phyloP scores from a whole-genome alignment of 164 flowering plant genomes.

The Piper betle region DNA sequence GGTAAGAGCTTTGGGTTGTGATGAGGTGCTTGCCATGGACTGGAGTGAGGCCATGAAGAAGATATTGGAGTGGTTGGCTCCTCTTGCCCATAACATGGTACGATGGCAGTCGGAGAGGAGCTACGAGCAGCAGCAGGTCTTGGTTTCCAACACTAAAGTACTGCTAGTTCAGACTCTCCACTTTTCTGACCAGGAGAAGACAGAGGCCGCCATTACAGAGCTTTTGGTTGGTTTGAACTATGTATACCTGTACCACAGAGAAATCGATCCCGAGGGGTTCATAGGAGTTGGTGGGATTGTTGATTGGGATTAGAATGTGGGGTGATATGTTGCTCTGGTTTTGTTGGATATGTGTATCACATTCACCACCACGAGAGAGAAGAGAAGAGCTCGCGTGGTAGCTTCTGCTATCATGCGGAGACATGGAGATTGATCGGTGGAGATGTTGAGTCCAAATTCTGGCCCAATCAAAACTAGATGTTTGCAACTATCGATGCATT shows the following conservation, averaged over 20 bases:
- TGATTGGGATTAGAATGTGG: conserved; percentile 34
- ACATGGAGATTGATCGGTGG: no score
- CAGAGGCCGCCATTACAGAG: conserved; percentile 75
- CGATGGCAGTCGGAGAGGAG: conserved; percentile 89
- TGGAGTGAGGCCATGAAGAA: conserved; percentile 58
- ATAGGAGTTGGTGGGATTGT: conserved; percentile 37
- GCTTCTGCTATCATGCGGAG: no score
- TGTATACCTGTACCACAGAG: conserved; percentile 66
- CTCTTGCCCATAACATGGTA: conserved; percentile 87
- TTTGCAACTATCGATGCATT: no score
- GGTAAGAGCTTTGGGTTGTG: conserved; percentile 31
- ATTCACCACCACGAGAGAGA: no score
- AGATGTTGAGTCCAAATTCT: no score
- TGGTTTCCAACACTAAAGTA: conserved; percentile 48
- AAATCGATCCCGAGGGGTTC: conserved; percentile 44
- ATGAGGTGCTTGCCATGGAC: conserved; percentile 57
- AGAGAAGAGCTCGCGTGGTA: no score
- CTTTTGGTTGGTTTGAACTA: conserved; percentile 92
- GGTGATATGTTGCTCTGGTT: no score
- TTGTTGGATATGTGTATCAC: no score
- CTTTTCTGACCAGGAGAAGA: conserved; percentile 80
- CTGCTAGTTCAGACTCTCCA: conserved; percentile 78
- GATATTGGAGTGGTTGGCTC: conserved; percentile 76
- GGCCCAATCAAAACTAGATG: no score
- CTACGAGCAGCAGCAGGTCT: conserved; percentile 73